Base-by-base conservation (phyloP, 148 eudicot genomes). In the Diospyros kaki region DNA sequence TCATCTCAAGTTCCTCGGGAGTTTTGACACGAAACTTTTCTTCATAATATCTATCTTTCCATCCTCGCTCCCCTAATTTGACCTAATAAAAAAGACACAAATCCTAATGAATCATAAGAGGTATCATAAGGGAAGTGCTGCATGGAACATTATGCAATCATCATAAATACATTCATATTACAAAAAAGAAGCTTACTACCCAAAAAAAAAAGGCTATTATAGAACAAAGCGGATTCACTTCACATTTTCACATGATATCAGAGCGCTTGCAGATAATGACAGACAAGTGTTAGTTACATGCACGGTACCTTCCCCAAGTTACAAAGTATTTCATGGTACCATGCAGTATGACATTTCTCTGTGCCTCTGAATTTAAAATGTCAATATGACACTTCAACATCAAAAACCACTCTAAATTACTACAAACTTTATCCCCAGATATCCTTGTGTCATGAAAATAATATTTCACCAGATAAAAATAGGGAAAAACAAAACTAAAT, bases 11-110 rank as follows among this genome's bases (percentile, higher is more conserved):
- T 75, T 93, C 93, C 83, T 93, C 96, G 4, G 83, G 83, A 67
- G 88, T 81, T 71, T 83, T 84, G 62, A 89, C 93, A 73, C 81
- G 78, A 73, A 93, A 93, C 84, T 93, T 93, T 69, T 91, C 96
- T 81, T 91, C 93, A 83, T 93, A 93, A 55, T 93, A 93, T 77
- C 98, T 85, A 66, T 93, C 96, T 76, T 86, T 93, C 98, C 98
- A 93, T 40, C 96, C 98, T 60, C 93, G 88, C 70, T 73, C 88
- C 51, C 98, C 98, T 78, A 93, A 74, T 86, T 85, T 90, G 69
- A 93, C 80, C 97, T 93, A 53, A 66, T 54, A 3, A 64, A 52
- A 55, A 28, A 18, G 66, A 46, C 52, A 48, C 4, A 48, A 4
- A 9, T 18, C 13, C 44, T 10, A 43, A 72, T 58, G 52, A 58